Evolutionary conservation across 2,329 filamentous ascomycete genomes (phyloP).

Genomic region (Fusarium musae): DNA sequence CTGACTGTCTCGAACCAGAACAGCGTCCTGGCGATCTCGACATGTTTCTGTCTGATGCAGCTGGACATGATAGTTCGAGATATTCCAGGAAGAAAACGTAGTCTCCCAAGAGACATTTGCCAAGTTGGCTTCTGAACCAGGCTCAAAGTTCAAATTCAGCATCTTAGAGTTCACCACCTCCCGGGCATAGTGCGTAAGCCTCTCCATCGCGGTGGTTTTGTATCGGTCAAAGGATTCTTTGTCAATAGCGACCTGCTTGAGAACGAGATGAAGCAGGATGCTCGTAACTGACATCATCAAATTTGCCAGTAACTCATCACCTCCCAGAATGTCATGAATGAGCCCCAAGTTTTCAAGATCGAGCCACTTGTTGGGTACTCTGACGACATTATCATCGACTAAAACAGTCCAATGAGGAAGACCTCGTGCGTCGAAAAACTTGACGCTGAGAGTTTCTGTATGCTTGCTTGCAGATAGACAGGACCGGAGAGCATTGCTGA

Average conservation of each 20-base stretch:
- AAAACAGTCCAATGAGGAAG: neutral
- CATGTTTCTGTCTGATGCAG: neutral
- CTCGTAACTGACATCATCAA: neutral
- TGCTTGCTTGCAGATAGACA: neutral
- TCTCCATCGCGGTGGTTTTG: neutral
- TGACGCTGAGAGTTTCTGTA: neutral
- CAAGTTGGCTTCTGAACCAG: neutral
- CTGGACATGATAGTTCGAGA: neutral
- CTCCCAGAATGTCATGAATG: neutral
- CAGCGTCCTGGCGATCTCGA: neutral
- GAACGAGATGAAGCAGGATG: neutral
- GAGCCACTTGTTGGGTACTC: conserved; percentile 21
- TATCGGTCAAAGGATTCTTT: neutral
- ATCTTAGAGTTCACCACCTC: neutral
- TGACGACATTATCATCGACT: neutral
- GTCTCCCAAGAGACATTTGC: neutral
- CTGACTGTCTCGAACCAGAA: neutral
- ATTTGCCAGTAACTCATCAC: neutral
- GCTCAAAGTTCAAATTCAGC: neutral
- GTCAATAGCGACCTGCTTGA: neutral
- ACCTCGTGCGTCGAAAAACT: neutral
- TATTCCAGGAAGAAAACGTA: neutral
- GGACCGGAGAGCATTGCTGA: conserved; percentile 1
- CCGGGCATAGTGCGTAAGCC: neutral
- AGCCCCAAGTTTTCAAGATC: neutral